Percentiles rank a stretch among this genome's conserved stretches.
Conservation (phyloP, 2,329 filamentous ascomycete genomes). For the Paracoccidioides brasiliensis region DNA sequence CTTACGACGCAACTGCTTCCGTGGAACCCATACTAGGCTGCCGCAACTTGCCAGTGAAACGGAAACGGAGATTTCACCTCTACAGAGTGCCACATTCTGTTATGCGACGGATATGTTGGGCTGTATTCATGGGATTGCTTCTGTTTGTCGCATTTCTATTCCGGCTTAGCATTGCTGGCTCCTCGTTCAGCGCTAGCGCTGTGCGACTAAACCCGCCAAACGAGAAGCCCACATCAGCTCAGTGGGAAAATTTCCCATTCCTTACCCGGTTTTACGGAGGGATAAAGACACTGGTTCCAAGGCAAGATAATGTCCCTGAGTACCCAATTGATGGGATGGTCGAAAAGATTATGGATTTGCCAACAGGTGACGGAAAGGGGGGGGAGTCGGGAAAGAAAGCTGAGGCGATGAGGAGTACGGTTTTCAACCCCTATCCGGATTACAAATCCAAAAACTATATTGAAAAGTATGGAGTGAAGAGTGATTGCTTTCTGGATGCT, state of each 20-base stretch:
- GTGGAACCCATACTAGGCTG: slow-evolving; percentile 29
- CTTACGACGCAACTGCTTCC: slow-evolving; percentile 36
- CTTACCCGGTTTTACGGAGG: slow-evolving; percentile 84
- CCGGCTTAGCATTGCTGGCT: slow-evolving; percentile 53
- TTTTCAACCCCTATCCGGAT: slow-evolving; percentile 57
- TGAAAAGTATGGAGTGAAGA: slow-evolving; percentile 44
- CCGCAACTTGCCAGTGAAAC: slow-evolving; percentile 18
- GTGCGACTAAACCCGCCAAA: slow-evolving; percentile 1
- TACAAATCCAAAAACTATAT: slow-evolving; percentile 47
- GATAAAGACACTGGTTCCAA: slow-evolving; percentile 55
- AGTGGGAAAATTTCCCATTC: slow-evolving; percentile 80
- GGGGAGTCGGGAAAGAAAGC: slow-evolving; percentile 11
- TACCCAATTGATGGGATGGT: slow-evolving; percentile 51
- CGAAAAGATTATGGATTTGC: slow-evolving; percentile 38
- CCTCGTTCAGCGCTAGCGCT: slow-evolving; percentile 27
- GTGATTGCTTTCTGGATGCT: slow-evolving; percentile 67
- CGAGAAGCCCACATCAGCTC: slow-evolving; percentile 39
- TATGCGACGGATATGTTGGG: slow-evolving; percentile 64
- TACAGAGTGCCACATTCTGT: slow-evolving; percentile 60
- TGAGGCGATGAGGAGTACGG: slow-evolving; percentile 18
- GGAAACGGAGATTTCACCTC: slow-evolving; percentile 25
- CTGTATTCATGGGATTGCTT: slow-evolving; percentile 54
- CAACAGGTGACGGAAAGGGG: slow-evolving; percentile 19
- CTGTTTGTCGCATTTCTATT: slow-evolving; percentile 66
- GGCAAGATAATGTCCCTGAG: slow-evolving; percentile 58